These are phyloP conservation scores for Xenoacremonium recifei DNA, from an alignment of 2,329 filamentous ascomycete species.

Conservation along the genomic window DNA sequence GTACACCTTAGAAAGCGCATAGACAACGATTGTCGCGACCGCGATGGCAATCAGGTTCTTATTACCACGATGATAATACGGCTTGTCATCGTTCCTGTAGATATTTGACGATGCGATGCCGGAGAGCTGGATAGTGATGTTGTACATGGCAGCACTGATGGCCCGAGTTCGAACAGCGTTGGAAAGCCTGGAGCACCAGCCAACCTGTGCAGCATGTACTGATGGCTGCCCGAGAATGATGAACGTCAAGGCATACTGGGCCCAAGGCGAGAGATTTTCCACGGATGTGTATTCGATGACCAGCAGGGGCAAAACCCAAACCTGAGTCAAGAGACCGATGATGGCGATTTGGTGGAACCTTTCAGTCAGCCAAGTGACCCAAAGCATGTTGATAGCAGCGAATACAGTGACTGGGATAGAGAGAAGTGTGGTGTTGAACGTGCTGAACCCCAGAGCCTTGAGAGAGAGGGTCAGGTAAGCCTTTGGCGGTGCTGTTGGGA, in stretches of 20 bases:
- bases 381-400: slow-evolving; percentile 8
- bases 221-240: slow-evolving; percentile 8
- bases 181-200: slow-evolving; percentile 6
- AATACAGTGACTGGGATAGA: slow-evolving; percentile 38
- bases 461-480: slow-evolving; percentile 45
- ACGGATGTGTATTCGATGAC: slow-evolving; percentile 9
- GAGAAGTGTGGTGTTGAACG: slow-evolving; percentile 45
- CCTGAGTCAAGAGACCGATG: slow-evolving; percentile 4
- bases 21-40: background rate
- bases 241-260: slow-evolving; percentile 9
- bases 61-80: slow-evolving; percentile 7
- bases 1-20: slow-evolving; percentile 7
- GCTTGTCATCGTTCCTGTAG: slow-evolving; percentile 9
- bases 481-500: slow-evolving; percentile 37
- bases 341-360: slow-evolving; percentile 9
- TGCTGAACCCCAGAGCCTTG: slow-evolving; percentile 38
- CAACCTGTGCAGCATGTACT: slow-evolving; percentile 7
- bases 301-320: slow-evolving; percentile 8
- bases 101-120: slow-evolving; percentile 10
- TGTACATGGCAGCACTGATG: slow-evolving; percentile 7
- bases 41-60: slow-evolving; percentile 7
- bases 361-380: slow-evolving; percentile 7
- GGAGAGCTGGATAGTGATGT: slow-evolving; percentile 6
- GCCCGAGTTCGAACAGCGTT: slow-evolving; percentile 8
- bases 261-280: slow-evolving; percentile 4